Percentiles rank a stretch among this genome's conserved stretches.
Conservation (phyloP, 768 basidiomycete species). For the Russula vinacea region DNA sequence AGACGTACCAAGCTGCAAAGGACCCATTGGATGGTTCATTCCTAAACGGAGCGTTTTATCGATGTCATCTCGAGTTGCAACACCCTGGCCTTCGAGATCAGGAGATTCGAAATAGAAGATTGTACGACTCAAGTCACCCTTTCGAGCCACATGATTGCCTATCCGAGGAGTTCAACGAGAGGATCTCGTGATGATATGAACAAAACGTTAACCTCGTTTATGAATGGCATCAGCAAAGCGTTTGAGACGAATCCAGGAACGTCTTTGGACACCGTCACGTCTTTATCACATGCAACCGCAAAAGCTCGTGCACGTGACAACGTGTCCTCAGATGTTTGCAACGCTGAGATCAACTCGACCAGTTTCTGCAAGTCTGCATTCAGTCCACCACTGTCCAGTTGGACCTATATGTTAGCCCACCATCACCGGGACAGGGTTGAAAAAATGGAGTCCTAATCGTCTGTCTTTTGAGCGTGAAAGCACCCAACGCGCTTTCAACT, state of each 20-base stretch:
- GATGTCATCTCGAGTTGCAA: constrained; percentile 92
- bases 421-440: constrained; percentile 97
- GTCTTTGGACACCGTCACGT: constrained; percentile 87
- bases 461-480: neutral
- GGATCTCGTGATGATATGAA: neutral
- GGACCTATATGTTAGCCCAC: constrained; percentile 43
- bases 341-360: constrained; percentile 90
- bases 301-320: constrained; percentile 75
- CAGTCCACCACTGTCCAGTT: neutral
- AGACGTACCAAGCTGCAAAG: constrained; percentile 71
- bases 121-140: constrained; percentile 49
- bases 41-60: constrained; percentile 92
- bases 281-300: constrained; percentile 88
- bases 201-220: constrained; percentile 69
- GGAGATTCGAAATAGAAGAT: neutral
- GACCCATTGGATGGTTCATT: constrained; percentile 95
- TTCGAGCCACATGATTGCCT: constrained; percentile 92
- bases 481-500: constrained; percentile 29
- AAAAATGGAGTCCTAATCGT: constrained; percentile 77
- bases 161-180: neutral
- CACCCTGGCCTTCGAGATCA: constrained; percentile 42
- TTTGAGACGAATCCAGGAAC: constrained; percentile 96
- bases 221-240: constrained; percentile 93
- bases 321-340: constrained; percentile 81
- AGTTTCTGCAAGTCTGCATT: constrained; percentile 52